Base-by-base conservation (phyloP, 2,329 filamentous ascomycete species). In the Monilinia fructigena region DNA sequence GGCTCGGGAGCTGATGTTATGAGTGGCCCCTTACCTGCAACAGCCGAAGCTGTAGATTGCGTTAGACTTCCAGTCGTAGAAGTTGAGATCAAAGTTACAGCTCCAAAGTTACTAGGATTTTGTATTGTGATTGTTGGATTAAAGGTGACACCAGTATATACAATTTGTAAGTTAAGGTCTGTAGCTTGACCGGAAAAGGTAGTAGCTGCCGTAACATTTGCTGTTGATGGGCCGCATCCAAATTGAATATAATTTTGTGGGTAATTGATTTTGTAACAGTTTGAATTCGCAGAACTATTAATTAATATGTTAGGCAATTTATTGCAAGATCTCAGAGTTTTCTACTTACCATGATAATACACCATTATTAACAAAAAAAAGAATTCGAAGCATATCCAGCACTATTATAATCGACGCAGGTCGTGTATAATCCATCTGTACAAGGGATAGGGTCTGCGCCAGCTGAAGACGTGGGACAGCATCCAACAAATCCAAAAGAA, bases 381-480 rank as follows among this genome's bases (percentile, higher is more conserved):
- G 70, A 61, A 11, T 68, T 71, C 18, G 71, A 45, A 38, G 28
- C 56, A 72, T 72, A 74, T 53, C 70, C 73, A 12, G 63, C 45
- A 68, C 69, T 74, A 65, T 70, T 72, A 20, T 67, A 62, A 66
- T 75, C 73, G 42, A 74, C 53, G 68, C 74, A 75, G 55, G 69
- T 72, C 18, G 74, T 74, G 62, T 75, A 75, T 2, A 75, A 68
- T 38, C 74, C 74, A 62, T 66, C 68, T 14, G 72, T 73, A 69
- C 74, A 75, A 11, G 71, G 67, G 12, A 72, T 72, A n/a, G 63
- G 42, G 31, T 58, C 42, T n/a, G 63, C 47, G 20, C 63, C 63
- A 59, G 63, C 42, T 16, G 63, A 65, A 55, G 69, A 66, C 12
- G 72, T 75, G 4, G 71, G 58, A 70, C 74, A 75, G 40, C 74